Evolutionary conservation across 2,329 filamentous ascomycete species (phyloP).

Genomic region (Paecilomyces sp.): DNA sequence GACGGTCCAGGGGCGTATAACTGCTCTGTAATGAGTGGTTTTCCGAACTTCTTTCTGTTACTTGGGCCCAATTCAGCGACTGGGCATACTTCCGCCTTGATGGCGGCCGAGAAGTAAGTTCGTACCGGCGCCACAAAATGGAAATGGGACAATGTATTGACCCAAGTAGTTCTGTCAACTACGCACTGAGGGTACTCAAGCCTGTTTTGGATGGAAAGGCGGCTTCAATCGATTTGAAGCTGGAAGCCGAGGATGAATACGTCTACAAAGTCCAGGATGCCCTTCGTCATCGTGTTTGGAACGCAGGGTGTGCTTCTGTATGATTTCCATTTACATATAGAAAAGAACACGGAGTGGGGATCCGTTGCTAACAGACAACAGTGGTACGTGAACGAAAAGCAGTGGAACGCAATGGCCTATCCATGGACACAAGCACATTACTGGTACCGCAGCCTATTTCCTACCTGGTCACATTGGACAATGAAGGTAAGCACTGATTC

Average conservation of each 20-base stretch:
- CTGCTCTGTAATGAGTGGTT: slow-evolving; percentile 50
- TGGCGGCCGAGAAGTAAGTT: slow-evolving; percentile 49
- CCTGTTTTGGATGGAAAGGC: slow-evolving; percentile 44
- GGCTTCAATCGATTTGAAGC: slow-evolving; percentile 41
- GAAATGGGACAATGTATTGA: no score
- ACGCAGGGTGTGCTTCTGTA: slow-evolving; percentile 46
- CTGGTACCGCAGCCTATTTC: slow-evolving; percentile 21
- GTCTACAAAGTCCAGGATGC: slow-evolving; percentile 40
- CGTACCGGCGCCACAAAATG: no score
- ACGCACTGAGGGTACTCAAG: slow-evolving; percentile 52
- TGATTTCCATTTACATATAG: no score
- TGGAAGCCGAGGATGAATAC: slow-evolving; percentile 41
- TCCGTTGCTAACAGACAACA: no score
- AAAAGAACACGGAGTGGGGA: no score
- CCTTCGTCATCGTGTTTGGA: slow-evolving; percentile 42
- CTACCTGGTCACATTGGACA: slow-evolving; percentile 18
- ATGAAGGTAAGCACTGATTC: slow-evolving; percentile 5
- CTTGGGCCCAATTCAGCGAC: slow-evolving; percentile 58
- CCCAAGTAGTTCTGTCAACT: slow-evolving; percentile 42
- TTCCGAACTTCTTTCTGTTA: slow-evolving; percentile 60
- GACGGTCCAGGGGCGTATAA: slow-evolving; percentile 58
- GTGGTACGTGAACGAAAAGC: slow-evolving; percentile 20
- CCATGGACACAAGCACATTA: slow-evolving; percentile 19
- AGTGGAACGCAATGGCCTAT: slow-evolving; percentile 19
- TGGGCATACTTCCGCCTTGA: slow-evolving; percentile 54